Percentiles rank a stretch among this genome's conserved stretches.
Evolutionary conservation across 2,329 filamentous ascomycete genomes (phyloP).

Genomic region (Macrophomina pseudophaseolina): DNA sequence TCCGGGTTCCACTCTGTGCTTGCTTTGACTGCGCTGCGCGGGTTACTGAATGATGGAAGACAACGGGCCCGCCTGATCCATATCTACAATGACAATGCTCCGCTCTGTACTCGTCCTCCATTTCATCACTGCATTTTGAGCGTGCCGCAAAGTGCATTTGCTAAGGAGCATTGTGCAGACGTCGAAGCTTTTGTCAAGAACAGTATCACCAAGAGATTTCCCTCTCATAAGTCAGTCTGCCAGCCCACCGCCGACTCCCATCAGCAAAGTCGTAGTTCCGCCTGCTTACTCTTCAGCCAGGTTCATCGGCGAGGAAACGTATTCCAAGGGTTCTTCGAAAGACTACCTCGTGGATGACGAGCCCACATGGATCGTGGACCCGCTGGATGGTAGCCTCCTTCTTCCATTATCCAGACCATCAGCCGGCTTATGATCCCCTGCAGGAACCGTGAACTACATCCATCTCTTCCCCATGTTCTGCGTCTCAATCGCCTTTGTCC

Average conservation of each 20-base stretch:
- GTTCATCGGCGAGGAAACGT: slow-evolving; percentile 79
- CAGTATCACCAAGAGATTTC: slow-evolving; percentile 65
- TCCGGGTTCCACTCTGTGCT: not conserved
- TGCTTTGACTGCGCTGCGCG: not conserved
- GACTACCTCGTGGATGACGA: slow-evolving; percentile 68
- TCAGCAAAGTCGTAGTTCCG: not conserved
- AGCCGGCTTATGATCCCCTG: slow-evolving; percentile 1
- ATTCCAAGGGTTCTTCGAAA: slow-evolving; percentile 70
- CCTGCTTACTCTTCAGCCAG: slow-evolving; percentile 44
- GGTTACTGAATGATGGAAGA: not conserved
- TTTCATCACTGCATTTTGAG: not conserved
- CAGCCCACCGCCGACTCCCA: not conserved
- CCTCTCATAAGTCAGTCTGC: slow-evolving; percentile 66
- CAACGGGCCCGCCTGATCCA: not conserved
- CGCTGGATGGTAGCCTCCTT: slow-evolving; percentile 64
- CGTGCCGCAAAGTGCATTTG: not conserved
- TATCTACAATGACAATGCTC: not conserved
- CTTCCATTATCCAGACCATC: not conserved
- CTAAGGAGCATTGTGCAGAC: slow-evolving; percentile 54
- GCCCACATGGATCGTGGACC: slow-evolving; percentile 79
- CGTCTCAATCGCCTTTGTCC: slow-evolving; percentile 73
- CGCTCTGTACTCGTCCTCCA: not conserved
- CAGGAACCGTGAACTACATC: slow-evolving; percentile 77
- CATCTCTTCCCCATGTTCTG: slow-evolving; percentile 84
- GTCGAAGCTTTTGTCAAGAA: slow-evolving; percentile 72